A percentile compares a stretch with the other conserved stretches of the same genome.
phyloP scores from a whole-genome alignment of 2,329 filamentous ascomycete species.

The Basipetospora chlamydospora region DNA sequence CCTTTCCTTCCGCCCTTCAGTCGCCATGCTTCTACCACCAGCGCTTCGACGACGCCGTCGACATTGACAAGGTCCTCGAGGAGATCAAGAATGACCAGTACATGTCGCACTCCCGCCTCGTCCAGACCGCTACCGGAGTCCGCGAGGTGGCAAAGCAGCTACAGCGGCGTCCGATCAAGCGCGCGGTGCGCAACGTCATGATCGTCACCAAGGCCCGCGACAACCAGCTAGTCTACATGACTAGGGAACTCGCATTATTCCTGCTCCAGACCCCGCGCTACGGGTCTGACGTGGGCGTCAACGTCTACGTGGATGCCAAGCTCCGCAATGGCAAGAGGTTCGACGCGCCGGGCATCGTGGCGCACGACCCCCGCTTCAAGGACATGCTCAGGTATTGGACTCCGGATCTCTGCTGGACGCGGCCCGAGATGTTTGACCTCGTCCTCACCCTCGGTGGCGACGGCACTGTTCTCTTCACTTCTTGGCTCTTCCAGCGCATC shows the following conservation, averaged over 20 bases:
- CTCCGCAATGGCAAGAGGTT: constrained; percentile 80
- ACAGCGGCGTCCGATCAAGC: constrained; percentile 79
- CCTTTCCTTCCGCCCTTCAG: constrained; percentile 52
- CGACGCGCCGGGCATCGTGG: constrained; percentile 56
- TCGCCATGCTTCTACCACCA: constrained; percentile 98
- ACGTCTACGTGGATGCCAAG: constrained; percentile 97
- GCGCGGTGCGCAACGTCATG: constrained; percentile 89
- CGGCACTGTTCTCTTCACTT: constrained; percentile 76
- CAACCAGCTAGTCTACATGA: constrained; percentile 80
- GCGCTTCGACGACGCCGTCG: constrained; percentile 88
- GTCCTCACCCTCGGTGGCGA: constrained; percentile 80
- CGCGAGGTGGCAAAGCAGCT: constrained; percentile 92
- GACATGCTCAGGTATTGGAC: constrained; percentile 92
- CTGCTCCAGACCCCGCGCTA: constrained; percentile 80
- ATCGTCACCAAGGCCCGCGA: constrained; percentile 97
- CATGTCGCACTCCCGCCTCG: constrained; percentile 83
- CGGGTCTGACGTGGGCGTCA: constrained; percentile 77
- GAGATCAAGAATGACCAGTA: constrained; percentile 82
- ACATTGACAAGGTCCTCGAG: constrained; percentile 87
- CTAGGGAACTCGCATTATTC: constrained; percentile 77
- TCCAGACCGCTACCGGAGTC: constrained; percentile 90
- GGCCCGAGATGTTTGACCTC: constrained; percentile 88
- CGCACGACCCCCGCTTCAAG: constrained; percentile 60
- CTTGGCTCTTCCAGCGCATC: constrained; percentile 82
- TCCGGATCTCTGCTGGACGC: constrained; percentile 84